phyloP scores from a whole-genome alignment of 2,329 filamentous ascomycete species.

The Fusarium nelsonii region DNA sequence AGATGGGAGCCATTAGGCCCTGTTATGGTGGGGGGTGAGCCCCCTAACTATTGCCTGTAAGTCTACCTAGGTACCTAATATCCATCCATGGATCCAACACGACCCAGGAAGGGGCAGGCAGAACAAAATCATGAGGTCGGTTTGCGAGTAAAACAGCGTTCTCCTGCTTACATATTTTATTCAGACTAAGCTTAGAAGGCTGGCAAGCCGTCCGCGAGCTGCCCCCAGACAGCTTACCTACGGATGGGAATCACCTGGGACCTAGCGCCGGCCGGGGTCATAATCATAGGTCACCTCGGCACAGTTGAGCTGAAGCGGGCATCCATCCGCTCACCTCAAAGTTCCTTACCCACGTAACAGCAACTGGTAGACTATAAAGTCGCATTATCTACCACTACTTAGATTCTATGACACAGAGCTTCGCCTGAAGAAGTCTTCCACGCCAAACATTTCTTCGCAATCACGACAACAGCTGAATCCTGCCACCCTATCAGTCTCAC shows the following conservation, averaged over 20 bases:
- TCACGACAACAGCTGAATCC: not conserved
- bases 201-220: not conserved
- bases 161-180: not conserved
- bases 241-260: not conserved
- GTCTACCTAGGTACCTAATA: not conserved
- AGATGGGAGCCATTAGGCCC: not conserved
- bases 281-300: slow-evolving; percentile 36
- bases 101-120: too few relatives aligned
- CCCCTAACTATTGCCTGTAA: slow-evolving; percentile 1
- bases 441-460: not conserved
- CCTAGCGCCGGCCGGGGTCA: slow-evolving; percentile 20
- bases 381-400: slow-evolving; percentile 21
- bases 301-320: slow-evolving; percentile 24
- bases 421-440: not conserved
- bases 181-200: not conserved
- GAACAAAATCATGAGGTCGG: not conserved
- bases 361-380: slow-evolving; percentile 4
- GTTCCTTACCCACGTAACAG: slow-evolving; percentile 11
- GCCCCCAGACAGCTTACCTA: not conserved
- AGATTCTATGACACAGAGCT: slow-evolving; percentile 6
- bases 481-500: slow-evolving; percentile 1
- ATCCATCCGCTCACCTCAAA: slow-evolving; percentile 15
- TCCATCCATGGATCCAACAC: not conserved
- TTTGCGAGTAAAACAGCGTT: rapidly evolving
- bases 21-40: slow-evolving; percentile 27